Conservation (phyloP, 805 yeast species). For the Lipomyces chichibuensis region DNA sequence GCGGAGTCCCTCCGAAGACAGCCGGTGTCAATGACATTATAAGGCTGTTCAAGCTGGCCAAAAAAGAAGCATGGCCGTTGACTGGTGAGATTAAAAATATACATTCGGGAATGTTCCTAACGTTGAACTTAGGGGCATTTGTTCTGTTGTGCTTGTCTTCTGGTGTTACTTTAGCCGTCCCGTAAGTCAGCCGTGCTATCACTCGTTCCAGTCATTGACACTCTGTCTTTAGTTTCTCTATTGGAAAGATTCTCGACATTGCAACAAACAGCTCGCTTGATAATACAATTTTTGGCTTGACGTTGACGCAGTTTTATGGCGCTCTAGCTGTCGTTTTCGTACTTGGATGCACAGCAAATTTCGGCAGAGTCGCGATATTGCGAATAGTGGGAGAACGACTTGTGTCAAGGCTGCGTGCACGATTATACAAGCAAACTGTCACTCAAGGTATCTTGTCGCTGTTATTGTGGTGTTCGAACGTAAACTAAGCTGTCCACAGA, state of each 20-base stretch:
- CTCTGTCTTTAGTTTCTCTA: slow-evolving; percentile 44
- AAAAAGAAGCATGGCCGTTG: slow-evolving; percentile 59
- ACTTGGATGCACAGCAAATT: slow-evolving; percentile 76
- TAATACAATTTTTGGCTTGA: slow-evolving; percentile 57
- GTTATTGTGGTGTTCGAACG: not conserved
- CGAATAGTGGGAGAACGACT: slow-evolving; percentile 83
- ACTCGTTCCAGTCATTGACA: not conserved
- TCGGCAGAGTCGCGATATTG: slow-evolving; percentile 74
- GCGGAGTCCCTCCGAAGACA: slow-evolving; percentile 32
- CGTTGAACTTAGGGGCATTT: slow-evolving; percentile 54
- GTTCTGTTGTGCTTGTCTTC: slow-evolving; percentile 68
- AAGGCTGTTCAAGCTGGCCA: slow-evolving; percentile 59
- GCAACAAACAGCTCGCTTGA: slow-evolving; percentile 50
- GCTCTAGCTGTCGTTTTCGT: slow-evolving; percentile 65
- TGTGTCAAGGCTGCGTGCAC: slow-evolving; percentile 79
- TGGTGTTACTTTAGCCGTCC: slow-evolving; percentile 77
- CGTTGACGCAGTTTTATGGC: slow-evolving; percentile 64
- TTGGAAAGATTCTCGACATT: slow-evolving; percentile 84
- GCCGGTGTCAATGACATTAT: slow-evolving; percentile 46
- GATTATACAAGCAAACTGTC: slow-evolving; percentile 73
- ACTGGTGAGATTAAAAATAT: slow-evolving; percentile 15
- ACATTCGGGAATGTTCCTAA: not conserved
- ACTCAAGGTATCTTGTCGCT: slow-evolving; percentile 52
- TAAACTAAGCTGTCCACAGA: slow-evolving; percentile 48
- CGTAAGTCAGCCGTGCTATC: slow-evolving; percentile 48